Evolutionary conservation across 2,329 filamentous ascomycete genomes (phyloP).

Genomic region (Sclerotiophoma versabilis): DNA sequence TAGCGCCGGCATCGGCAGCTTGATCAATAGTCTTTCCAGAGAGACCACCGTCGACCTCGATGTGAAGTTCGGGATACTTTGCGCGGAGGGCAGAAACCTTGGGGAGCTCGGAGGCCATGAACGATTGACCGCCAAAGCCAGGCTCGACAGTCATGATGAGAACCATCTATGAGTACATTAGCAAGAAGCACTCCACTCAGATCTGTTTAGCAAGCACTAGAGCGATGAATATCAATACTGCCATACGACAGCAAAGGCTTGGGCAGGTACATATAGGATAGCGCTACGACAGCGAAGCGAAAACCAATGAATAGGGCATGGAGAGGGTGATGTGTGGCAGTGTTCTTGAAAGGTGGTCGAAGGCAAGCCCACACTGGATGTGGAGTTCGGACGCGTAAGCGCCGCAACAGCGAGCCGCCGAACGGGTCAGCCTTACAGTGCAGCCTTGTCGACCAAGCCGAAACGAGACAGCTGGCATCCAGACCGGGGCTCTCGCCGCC

Average conservation of each 20-base stretch:
- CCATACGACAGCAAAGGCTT: neutral
- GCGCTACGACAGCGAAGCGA: neutral
- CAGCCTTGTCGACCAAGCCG: neutral
- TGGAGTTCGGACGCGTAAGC: constrained; percentile 39
- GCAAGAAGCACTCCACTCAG: neutral
- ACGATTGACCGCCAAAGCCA: constrained; percentile 97
- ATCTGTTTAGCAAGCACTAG: neutral
- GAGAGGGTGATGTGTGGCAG: neutral
- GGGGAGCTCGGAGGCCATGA: constrained; percentile 94
- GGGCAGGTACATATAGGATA: constrained; percentile 23
- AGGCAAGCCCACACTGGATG: constrained; percentile 25
- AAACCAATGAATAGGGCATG: constrained; percentile 16
- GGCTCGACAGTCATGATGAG: constrained; percentile 98
- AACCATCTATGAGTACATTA: constrained; percentile 75
- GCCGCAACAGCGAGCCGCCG: constrained; percentile 40
- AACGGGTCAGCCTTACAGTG: constrained; percentile 29
- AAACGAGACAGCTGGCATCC: neutral
- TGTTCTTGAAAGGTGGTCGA: constrained; percentile 27
- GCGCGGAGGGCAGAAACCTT: constrained; percentile 86
- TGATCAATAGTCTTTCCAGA: constrained; percentile 89
- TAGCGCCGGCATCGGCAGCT: constrained; percentile 93
- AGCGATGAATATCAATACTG: constrained; percentile 18
- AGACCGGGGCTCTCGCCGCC: no score
- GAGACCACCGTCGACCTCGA: constrained; percentile 94
- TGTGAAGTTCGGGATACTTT: constrained; percentile 90